Percentiles rank a stretch among this genome's conserved stretches.
phyloP scores from a whole-genome alignment of 331 rosid genomes.

The Rhamnella rubrinervis region DNA sequence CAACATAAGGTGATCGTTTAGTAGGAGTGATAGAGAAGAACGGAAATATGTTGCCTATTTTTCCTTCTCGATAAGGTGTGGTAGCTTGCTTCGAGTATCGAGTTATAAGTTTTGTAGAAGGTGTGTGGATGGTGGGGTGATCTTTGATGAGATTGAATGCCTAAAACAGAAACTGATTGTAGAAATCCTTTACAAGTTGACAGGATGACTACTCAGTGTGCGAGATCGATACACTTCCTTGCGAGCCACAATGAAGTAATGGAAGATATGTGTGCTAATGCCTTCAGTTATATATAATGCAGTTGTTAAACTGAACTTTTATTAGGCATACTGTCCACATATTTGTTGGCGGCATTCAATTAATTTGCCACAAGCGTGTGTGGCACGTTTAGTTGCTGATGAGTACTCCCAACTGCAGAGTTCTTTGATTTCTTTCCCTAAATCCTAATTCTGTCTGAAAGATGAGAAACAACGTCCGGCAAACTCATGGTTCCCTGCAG shows the following conservation, averaged over 20 bases:
- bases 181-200: conserved; percentile 65
- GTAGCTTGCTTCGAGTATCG: conserved; percentile 32
- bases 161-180: conserved; percentile 27
- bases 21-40: neutral
- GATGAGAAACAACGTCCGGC: conserved; percentile 31
- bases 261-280: conserved; percentile 54
- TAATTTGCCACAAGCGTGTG: conserved; percentile 79
- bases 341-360: conserved; percentile 66
- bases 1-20: too few relatives aligned
- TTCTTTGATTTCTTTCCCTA: conserved; percentile 56
- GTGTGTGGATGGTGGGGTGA: conserved; percentile 69
- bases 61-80: conserved; percentile 18
- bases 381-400: conserved; percentile 60
- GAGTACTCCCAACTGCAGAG: conserved; percentile 38
- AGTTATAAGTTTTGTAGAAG: conserved; percentile 51
- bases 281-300: conserved; percentile 20
- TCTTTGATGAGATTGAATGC: conserved; percentile 72
- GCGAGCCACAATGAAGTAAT: conserved; percentile 80
- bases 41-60: neutral
- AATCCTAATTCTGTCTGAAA: conserved; percentile 44
- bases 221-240: conserved; percentile 53
- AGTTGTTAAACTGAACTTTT: conserved; percentile 11
- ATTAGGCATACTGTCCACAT: conserved; percentile 17
- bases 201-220: conserved; percentile 61
- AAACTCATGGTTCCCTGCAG: conserved; percentile 47